Base-by-base conservation (phyloP, 1,284 basidiomycete genomes). In the Gomphus bonarii region DNA sequence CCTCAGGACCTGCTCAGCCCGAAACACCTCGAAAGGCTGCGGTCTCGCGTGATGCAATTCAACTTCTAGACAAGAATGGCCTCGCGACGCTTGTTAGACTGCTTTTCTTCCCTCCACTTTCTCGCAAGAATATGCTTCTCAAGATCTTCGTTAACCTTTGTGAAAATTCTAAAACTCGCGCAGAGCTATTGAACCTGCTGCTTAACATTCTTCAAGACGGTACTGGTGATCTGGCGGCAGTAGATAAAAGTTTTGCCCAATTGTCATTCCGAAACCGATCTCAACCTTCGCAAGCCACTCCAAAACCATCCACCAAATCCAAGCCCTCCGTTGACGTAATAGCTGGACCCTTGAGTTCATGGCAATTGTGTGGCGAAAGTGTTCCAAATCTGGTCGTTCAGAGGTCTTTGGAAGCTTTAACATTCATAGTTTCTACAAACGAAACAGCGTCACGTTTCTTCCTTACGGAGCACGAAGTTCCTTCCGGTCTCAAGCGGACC, bases 151-250 rank as follows among this genome's bases (percentile, higher is more conserved):
- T 91, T 61, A 95, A 99, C 68, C 77, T 99, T 4, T 98, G 94
- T 70, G 94, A 99, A 73, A 99, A 99, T 68, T 76, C 83, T 2
- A 92, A 89, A 68, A 95, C 95, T 1, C 82, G 95, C 20, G 84
- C 82, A 3, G 97, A 99, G 64, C 77, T 99, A 30, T 89, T 99
- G 74, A 95, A 93, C 66, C 79, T 97, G 30, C 79, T 99, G 18
- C 77, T 99, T 11, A 88, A 84, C 61, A 92, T 99, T 60, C 75
- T 99, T 4, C 92, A 97, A 69, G 97, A 97, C 64, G 95, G 95
- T 16, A 90, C 93, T 1, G 91, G 89, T 12, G 97, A 98, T 68
- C 78, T 95, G 10, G 84, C 87, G 3, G 83, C 90, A 0, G 92
- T 98, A 18, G 97, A 99, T 72, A 88, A 86, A 67, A 95, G 91